These are phyloP conservation scores for Diplogelasinospora grovesii DNA, from an alignment of 495 filamentous ascomycete genomes.

Conservation along the genomic window DNA sequence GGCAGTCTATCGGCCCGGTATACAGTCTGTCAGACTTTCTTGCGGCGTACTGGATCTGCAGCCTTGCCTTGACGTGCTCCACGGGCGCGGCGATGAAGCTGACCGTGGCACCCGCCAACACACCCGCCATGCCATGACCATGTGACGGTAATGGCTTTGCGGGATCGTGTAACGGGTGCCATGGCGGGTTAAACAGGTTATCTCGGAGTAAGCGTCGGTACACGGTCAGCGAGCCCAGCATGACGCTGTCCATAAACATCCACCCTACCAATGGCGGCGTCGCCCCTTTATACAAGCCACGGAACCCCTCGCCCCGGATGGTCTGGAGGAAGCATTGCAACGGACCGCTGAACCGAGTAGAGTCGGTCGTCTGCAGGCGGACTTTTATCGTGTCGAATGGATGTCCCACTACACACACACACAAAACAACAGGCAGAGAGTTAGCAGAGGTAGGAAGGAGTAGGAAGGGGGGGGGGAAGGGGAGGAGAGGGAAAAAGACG, in stretches of 20 bases:
- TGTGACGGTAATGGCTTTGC: conserved; percentile 56
- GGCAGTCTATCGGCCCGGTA: conserved; percentile 78
- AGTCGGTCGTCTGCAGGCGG: conserved; percentile 79
- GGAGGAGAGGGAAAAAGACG: conserved; percentile 16
- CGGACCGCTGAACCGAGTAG: conserved; percentile 73
- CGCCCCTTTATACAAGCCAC: conserved; percentile 83
- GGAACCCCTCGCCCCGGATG: conserved; percentile 68
- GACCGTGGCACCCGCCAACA: conserved; percentile 83
- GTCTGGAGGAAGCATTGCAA: conserved; percentile 81
- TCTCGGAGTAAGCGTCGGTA: conserved; percentile 78
- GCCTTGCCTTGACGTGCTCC: conserved; percentile 88
- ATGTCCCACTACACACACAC: conserved; percentile 47
- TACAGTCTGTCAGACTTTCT: conserved; percentile 70
- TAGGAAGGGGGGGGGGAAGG: background rate
- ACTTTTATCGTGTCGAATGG: conserved; percentile 96
- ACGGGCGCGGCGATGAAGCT: conserved; percentile 89
- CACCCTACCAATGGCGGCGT: conserved; percentile 87
- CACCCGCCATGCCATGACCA: conserved; percentile 80
- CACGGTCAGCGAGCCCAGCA: conserved; percentile 86
- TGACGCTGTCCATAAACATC: conserved; percentile 97
- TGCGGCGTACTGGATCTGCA: conserved; percentile 86
- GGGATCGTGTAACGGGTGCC: conserved; percentile 23
- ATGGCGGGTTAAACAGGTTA: conserved; percentile 62
- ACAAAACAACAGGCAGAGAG: no score
- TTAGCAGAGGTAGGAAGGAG: background rate